These are phyloP conservation scores for Nakaseomyces bracarensis DNA, from an alignment of 1,139 yeast species.

Conservation along the genomic window DNA sequence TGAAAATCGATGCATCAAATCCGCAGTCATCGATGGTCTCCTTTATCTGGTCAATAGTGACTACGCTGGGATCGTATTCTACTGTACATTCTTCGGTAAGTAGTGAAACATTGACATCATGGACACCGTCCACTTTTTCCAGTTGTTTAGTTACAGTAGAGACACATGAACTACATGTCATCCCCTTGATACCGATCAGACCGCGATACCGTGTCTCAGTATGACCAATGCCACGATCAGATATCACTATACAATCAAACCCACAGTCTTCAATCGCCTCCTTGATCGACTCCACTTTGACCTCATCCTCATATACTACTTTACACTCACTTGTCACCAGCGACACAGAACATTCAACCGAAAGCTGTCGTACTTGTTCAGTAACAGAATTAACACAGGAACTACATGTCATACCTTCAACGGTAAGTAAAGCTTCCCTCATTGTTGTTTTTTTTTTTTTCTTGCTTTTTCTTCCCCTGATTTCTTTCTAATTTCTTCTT, in stretches of 20 bases:
- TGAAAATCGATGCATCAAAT: conserved; percentile 43
- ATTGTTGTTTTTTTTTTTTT: conserved; percentile 4
- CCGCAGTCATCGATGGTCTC: conserved; percentile 63
- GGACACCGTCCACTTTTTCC: conserved; percentile 35
- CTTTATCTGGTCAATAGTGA: conserved; percentile 32
- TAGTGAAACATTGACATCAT: conserved; percentile 50
- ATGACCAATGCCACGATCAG: conserved; percentile 10
- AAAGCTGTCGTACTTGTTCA: conserved; percentile 39
- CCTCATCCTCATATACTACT: conserved; percentile 38
- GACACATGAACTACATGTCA: conserved; percentile 86
- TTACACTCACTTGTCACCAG: conserved; percentile 66
- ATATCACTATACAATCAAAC: conserved; percentile 46
- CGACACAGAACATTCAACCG: conserved; percentile 62
- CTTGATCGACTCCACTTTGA: conserved; percentile 35
- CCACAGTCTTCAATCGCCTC: conserved; percentile 66
- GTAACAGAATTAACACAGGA: conserved; percentile 66
- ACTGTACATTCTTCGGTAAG: conserved; percentile 69
- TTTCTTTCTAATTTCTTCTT: too few relatives aligned
- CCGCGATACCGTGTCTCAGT: neutral
- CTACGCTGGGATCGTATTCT: conserved; percentile 29
- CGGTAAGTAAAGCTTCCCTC: conserved; percentile 21
- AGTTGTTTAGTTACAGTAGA: conserved; percentile 54
- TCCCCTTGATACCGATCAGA: conserved; percentile 42
- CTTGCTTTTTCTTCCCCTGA: too few relatives aligned
- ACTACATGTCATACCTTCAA: conserved; percentile 83